Conservation (phyloP, 108 stramenopile species). For the Epipyxis sp. region DNA sequence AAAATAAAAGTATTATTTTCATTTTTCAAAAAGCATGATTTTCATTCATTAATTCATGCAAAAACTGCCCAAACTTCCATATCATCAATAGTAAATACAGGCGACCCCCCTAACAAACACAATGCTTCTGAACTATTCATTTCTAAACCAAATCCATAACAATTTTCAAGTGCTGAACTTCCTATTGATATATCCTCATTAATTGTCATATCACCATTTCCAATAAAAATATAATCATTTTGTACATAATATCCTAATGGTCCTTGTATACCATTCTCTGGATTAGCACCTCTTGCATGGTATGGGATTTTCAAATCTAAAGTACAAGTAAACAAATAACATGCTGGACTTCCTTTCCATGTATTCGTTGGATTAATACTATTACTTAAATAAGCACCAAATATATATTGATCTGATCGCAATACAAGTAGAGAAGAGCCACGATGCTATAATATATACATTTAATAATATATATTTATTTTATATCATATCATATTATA, state of each 20-base stretch:
- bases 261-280: not conserved
- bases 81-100: constrained; percentile 6
- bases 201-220: constrained; percentile 23
- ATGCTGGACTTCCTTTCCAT: constrained; percentile 8
- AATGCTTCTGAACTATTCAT: not conserved
- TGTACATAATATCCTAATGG: not conserved
- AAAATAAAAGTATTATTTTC: not conserved
- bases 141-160: constrained; percentile 6
- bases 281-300: not conserved
- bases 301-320: not conserved
- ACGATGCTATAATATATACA: not conserved
- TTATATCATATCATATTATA: too few relatives aligned
- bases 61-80: constrained; percentile 2
- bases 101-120: constrained; percentile 4
- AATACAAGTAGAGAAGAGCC: not conserved
- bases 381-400: constrained; percentile 17
- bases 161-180: not conserved
- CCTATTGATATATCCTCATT: not conserved
- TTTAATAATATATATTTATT: too few relatives aligned
- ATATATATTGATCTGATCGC: not conserved
- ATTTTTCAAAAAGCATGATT: not conserved
- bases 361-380: not conserved
- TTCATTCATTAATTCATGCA: too few relatives aligned
- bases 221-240: constrained; percentile 2
- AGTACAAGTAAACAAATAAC: not conserved